phyloP scores from a whole-genome alignment of 768 basidiomycete genomes.

The Termitomyces sp. region DNA sequence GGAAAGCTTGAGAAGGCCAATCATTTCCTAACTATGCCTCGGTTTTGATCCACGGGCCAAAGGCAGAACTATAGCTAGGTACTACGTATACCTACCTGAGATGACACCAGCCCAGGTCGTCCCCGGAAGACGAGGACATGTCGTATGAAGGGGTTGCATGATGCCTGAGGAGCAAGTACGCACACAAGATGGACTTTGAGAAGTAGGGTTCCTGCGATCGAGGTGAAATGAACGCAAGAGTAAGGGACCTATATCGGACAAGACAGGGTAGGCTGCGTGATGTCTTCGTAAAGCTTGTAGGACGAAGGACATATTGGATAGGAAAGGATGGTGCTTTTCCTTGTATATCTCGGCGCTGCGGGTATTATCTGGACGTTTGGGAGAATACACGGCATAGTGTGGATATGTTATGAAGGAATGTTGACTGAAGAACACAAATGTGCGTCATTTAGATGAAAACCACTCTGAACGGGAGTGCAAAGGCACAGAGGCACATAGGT shows the following conservation, averaged over 20 bases:
- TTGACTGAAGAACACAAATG: not conserved
- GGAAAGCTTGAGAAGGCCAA: too few relatives aligned
- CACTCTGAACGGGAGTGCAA: not conserved
- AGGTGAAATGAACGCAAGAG: not conserved
- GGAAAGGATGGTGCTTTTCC: not conserved
- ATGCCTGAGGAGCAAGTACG: not conserved
- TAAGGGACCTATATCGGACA: not conserved
- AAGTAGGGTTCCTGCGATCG: not conserved
- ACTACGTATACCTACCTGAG: not conserved
- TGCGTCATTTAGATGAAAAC: not conserved
- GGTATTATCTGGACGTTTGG: too few relatives aligned
- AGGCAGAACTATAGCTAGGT: not conserved
- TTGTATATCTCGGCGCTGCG: too few relatives aligned
- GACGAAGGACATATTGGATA: not conserved
- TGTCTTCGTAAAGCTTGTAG: not conserved
- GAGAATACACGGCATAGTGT: not conserved
- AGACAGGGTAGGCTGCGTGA: too few relatives aligned
- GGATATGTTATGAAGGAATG: too few relatives aligned
- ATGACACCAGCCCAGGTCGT: not conserved
- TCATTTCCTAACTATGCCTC: too few relatives aligned
- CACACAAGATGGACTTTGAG: not conserved
- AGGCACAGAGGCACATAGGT: not conserved
- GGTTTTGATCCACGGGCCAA: not conserved
- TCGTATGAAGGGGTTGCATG: not conserved
- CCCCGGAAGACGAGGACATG: not conserved